These are phyloP conservation scores for Chamaecyparis obtusa DNA, from an alignment of 75 land plant genomes.

Conservation along the genomic window DNA sequence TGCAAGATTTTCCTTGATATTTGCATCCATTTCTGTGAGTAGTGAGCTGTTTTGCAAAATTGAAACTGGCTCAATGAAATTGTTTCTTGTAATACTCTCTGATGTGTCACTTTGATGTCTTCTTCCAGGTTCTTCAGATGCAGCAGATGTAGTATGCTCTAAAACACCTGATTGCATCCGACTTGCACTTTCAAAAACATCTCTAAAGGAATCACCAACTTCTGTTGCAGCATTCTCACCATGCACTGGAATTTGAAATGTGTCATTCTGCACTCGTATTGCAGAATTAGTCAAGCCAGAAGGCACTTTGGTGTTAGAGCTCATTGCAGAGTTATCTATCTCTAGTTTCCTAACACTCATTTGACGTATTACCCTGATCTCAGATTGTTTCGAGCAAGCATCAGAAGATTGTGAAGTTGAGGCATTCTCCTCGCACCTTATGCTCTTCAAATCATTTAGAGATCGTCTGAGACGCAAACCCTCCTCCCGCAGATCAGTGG, in stretches of 20 bases:
- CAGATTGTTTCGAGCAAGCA: constrained; percentile 36
- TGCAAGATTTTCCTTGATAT: not conserved
- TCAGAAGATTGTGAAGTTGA: constrained; percentile 49
- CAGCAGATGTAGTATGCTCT: not conserved
- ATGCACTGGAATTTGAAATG: not conserved
- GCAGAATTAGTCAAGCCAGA: not conserved
- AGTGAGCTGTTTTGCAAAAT: not conserved
- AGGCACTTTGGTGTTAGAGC: not conserved
- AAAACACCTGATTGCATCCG: not conserved
- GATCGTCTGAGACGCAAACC: constrained; percentile 34
- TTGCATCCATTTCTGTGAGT: not conserved
- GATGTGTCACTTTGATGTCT: not conserved
- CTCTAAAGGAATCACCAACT: not conserved
- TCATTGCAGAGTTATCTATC: constrained; percentile 24
- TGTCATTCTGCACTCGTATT: not conserved
- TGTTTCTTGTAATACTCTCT: not conserved
- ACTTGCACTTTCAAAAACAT: constrained; percentile 4
- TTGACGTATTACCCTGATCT: constrained; percentile 25
- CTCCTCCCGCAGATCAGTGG: constrained; percentile 28
- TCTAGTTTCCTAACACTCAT: constrained; percentile 29
- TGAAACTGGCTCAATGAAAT: not conserved
- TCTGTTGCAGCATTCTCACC: not conserved
- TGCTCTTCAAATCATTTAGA: constrained; percentile 15
- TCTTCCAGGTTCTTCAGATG: not conserved
- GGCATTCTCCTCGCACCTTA: constrained; percentile 34